Evolutionary conservation across 768 basidiomycete species (phyloP).

Genomic region (Mycena crocata): DNA sequence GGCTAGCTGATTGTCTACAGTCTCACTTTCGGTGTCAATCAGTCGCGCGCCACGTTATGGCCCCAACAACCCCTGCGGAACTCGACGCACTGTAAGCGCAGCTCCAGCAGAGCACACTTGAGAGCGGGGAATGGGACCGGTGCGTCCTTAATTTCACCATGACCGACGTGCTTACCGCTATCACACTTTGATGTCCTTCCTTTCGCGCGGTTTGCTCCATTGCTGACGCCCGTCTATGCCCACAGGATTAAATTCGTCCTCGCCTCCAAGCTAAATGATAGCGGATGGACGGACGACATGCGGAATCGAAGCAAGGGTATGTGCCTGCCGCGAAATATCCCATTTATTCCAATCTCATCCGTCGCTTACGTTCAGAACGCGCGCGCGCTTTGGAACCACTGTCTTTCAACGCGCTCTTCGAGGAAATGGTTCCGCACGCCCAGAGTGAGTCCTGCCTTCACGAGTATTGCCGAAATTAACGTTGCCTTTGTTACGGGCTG

Average conservation of each 20-base stretch:
- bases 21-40: not conserved
- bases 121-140: slow-evolving; percentile 86
- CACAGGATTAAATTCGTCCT: slow-evolving; percentile 64
- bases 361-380: slow-evolving; percentile 51
- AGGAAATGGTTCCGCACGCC: slow-evolving; percentile 55
- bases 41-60: slow-evolving; percentile 36
- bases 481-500: too few species aligned
- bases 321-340: slow-evolving; percentile 1
- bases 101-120: slow-evolving; percentile 71
- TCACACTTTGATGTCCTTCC: not conserved
- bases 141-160: too few species aligned
- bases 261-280: slow-evolving; percentile 68
- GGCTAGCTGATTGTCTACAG: not conserved
- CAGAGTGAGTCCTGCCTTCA: slow-evolving; percentile 50
- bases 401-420: slow-evolving; percentile 60
- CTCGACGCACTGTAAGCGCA: slow-evolving; percentile 55
- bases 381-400: slow-evolving; percentile 59
- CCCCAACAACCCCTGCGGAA: slow-evolving; percentile 40
- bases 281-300: slow-evolving; percentile 75
- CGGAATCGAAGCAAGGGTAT: slow-evolving; percentile 71
- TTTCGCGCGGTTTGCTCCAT: not conserved
- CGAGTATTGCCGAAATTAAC: not conserved
- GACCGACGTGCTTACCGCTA: not conserved
- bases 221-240: not conserved
- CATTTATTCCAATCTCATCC: not conserved